Evolutionary conservation across 352 stramenopile genomes (phyloP).

Genomic region (Globisporangium lucens): DNA sequence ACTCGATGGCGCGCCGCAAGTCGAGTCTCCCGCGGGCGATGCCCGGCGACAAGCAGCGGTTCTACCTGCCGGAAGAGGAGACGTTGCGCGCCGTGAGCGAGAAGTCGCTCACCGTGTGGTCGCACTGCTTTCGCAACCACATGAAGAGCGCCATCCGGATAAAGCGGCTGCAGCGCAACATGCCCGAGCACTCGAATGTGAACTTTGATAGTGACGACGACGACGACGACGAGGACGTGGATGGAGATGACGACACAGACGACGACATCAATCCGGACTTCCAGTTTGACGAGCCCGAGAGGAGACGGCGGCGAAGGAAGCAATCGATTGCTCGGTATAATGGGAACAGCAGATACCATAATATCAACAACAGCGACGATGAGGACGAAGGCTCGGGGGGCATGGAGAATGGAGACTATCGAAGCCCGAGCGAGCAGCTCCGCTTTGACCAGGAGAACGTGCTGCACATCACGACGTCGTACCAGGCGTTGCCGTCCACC

Average conservation of each 20-base stretch:
- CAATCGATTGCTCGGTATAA: not conserved
- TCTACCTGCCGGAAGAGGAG: slow-evolving; percentile 41
- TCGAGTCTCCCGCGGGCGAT: slow-evolving; percentile 21
- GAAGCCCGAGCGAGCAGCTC: slow-evolving; percentile 1
- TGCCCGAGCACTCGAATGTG: not conserved
- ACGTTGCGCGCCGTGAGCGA: slow-evolving; percentile 39
- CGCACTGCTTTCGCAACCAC: slow-evolving; percentile 63
- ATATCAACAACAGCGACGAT: not conserved
- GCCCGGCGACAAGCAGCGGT: slow-evolving; percentile 37
- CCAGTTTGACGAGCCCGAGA: slow-evolving; percentile 13
- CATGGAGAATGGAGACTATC: not conserved
- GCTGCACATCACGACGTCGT: slow-evolving; percentile 7
- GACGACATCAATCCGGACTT: slow-evolving; percentile 14
- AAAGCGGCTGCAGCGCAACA: not conserved
- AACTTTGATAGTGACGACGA: not conserved
- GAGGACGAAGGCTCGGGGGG: not conserved
- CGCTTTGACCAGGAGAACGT: slow-evolving; percentile 10
- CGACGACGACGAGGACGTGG: not conserved
- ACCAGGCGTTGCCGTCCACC: slow-evolving; percentile 12
- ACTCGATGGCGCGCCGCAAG: slow-evolving; percentile 31
- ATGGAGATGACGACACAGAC: slow-evolving; percentile 3
- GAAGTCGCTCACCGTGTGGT: slow-evolving; percentile 47
- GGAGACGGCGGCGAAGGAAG: not conserved
- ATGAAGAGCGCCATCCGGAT: slow-evolving; percentile 42
- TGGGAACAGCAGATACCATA: not conserved